Conservation (phyloP, 495 filamentous ascomycete species). For the Rusavskia elegans region DNA sequence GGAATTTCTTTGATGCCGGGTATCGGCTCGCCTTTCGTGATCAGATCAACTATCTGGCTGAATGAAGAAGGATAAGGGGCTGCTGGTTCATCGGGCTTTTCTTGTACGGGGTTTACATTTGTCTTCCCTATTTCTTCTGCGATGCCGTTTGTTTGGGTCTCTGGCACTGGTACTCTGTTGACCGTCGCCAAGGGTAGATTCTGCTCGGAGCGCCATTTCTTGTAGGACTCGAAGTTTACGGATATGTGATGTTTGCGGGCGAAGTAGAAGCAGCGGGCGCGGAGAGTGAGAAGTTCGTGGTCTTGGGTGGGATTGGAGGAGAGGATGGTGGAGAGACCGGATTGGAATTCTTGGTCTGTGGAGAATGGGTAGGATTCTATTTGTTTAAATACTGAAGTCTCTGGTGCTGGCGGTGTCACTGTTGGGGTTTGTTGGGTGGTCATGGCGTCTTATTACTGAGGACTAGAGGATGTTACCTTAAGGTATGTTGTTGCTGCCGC, state of each 20-base stretch:
- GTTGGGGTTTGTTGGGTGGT: too few species aligned
- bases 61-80: conserved; percentile 71
- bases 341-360: conserved; percentile 30
- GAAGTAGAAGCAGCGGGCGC: conserved; percentile 39
- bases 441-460: too few species aligned
- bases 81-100: conserved; percentile 2
- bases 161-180: not conserved
- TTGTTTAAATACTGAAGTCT: not conserved
- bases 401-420: not conserved
- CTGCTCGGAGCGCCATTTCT: conserved; percentile 19
- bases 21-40: conserved; percentile 68
- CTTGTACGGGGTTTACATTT: not conserved
- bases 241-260: conserved; percentile 31
- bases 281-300: conserved; percentile 27
- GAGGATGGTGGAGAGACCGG: conserved; percentile 32
- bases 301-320: conserved; percentile 25
- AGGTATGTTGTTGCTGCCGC: too few species aligned
- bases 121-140: not conserved
- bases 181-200: not conserved
- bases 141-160: not conserved
- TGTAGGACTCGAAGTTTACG: conserved; percentile 26
- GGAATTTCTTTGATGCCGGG: conserved; percentile 86
- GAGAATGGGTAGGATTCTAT: conserved; percentile 22
- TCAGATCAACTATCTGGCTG: conserved; percentile 74
- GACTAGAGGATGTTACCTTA: too few species aligned